These are phyloP conservation scores for Fusarium protoensiforme DNA, from an alignment of 2,329 filamentous ascomycete species.

Conservation along the genomic window DNA sequence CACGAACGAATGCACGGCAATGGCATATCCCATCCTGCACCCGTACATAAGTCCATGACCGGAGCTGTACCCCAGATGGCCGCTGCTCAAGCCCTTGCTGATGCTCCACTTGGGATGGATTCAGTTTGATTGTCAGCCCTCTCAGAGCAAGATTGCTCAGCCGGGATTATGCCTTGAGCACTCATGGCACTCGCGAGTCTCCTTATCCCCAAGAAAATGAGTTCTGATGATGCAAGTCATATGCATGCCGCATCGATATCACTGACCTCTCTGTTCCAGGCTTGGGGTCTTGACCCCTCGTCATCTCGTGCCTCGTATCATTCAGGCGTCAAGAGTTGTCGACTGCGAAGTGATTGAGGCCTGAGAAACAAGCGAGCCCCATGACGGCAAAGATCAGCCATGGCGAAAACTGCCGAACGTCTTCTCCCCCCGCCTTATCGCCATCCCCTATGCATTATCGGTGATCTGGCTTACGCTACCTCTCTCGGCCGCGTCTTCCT, in stretches of 20 bases:
- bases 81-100: slow-evolving; percentile 18
- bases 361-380: slow-evolving; percentile 6
- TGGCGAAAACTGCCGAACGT: slow-evolving; percentile 10
- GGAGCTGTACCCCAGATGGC: slow-evolving; percentile 41
- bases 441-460: neutral
- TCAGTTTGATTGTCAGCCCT: slow-evolving; percentile 37
- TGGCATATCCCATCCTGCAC: slow-evolving; percentile 29
- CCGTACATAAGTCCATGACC: slow-evolving; percentile 15
- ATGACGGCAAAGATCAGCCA: slow-evolving; percentile 20
- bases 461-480: neutral
- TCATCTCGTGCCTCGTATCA: slow-evolving; percentile 9
- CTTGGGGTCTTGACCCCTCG: neutral
- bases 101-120: slow-evolving; percentile 32
- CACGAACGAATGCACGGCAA: slow-evolving; percentile 28
- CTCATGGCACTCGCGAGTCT: neutral
- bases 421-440: neutral
- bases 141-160: slow-evolving; percentile 19
- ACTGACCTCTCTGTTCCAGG: neutral
- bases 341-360: neutral
- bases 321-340: slow-evolving; percentile 13
- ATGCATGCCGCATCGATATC: neutral
- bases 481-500: slow-evolving; percentile 12
- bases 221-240: neutral
- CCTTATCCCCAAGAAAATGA: neutral
- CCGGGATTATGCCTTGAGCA: slow-evolving; percentile 6